These are phyloP conservation scores for Penstemon barbatus DNA, from an alignment of 257 asterid species.

Conservation along the genomic window DNA sequence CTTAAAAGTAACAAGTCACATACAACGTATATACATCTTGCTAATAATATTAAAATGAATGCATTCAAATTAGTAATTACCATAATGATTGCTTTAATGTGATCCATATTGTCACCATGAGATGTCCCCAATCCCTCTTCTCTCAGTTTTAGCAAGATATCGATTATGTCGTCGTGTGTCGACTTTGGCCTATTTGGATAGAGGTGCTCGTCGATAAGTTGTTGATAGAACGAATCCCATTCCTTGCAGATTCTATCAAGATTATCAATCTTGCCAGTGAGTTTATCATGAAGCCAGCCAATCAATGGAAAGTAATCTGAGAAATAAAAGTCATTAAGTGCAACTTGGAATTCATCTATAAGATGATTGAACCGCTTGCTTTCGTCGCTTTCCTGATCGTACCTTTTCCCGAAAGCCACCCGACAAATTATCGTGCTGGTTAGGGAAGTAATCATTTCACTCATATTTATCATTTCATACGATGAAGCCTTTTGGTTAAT, in stretches of 20 bases:
- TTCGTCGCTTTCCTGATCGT: not conserved
- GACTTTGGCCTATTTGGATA: constrained; percentile 18
- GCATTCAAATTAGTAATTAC: too few relatives aligned
- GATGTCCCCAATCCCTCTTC: not conserved
- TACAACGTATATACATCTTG: too few relatives aligned
- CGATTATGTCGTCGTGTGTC: constrained; percentile 24
- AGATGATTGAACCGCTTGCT: not conserved
- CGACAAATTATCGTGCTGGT: too few relatives aligned
- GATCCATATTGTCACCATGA: not conserved
- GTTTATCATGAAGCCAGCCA: constrained; percentile 12
- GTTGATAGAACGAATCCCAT: constrained; percentile 36
- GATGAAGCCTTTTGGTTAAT: too few relatives aligned
- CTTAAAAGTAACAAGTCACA: too few relatives aligned
- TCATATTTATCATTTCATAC: too few relatives aligned
- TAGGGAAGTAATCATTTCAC: too few relatives aligned
- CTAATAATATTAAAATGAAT: too few relatives aligned
- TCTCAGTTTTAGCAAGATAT: constrained; percentile 6
- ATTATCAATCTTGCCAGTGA: constrained; percentile 25
- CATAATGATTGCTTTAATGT: too few relatives aligned
- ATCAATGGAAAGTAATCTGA: constrained; percentile 15
- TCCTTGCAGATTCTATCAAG: constrained; percentile 27
- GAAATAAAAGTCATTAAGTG: not conserved
- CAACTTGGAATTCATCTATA: not conserved
- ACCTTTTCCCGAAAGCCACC: too few relatives aligned
- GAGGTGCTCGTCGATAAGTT: constrained; percentile 32